Base-by-base conservation (phyloP, 257 asterid genomes). In the Solanum chiquidenum region DNA sequence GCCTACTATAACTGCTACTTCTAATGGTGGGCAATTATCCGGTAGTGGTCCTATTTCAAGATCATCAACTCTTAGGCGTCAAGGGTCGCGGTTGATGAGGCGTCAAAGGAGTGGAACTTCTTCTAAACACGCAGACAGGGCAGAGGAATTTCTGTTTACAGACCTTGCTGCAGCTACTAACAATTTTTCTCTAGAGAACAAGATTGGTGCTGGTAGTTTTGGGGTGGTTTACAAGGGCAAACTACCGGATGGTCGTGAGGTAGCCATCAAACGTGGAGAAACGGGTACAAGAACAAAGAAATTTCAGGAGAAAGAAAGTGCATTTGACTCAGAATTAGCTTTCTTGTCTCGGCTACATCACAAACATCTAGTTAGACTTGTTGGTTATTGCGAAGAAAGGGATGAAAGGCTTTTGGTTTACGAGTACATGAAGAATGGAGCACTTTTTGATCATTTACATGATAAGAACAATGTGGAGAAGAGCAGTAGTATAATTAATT, bases 101-200 rank as follows among this genome's bases (percentile, higher is more conserved):
- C 93, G 98, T 27, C 98, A 96, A 87, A 91, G 98, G 90, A 96
- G 99, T 85, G 98, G 98, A 16, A 91, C 98, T 8, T 96, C 98
- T 7, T 91, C 95, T 0, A 93, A 95, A 62, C 98, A 93, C 76
- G 83, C 98, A 0, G 98, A 95, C 66, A 90, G 90, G 89, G 99
- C 98, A 0, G 98, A 94, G 92, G 99, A 96, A 87, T 93, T 93
- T 76, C 16, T 87, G 75, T 94, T 96, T 40, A 66, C 91, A 1
- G 98, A 96, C 83, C 96, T 96, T 3, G 92, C 76, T 6, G 89
- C 89, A 1, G 99, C 98, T 4, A 94, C 99, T 16, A 90, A 95
- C 83, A 85, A 89, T 34, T 96, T 96, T 60, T 91, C 98, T 0
- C 7, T 73, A n/a, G 95, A 93, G 83, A 93, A 93, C 92, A 96